Evolutionary conservation across 176 grass and related monocot genomes (phyloP).

Genomic region (Cymbopogon citratus): DNA sequence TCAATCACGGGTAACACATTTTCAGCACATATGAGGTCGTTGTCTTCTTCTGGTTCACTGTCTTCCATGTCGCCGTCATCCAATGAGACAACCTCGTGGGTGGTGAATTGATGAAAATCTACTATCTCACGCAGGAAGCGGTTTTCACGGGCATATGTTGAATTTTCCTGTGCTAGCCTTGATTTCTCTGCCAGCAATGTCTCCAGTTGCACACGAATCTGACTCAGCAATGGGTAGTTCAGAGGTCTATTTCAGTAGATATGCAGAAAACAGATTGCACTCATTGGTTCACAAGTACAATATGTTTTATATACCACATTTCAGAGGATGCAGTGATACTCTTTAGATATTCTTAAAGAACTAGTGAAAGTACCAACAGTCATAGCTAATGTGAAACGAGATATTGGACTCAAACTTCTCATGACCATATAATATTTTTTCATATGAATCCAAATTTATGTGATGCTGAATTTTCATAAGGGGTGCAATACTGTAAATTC

Average conservation of each 20-base stretch:
- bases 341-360: neutral
- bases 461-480: neutral
- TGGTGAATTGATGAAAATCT: constrained; percentile 57
- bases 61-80: constrained; percentile 28
- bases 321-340: neutral
- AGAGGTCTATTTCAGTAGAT: neutral
- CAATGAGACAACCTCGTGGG: constrained; percentile 27
- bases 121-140: constrained; percentile 59
- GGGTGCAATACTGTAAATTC: neutral
- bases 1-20: constrained; percentile 22
- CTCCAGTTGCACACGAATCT: constrained; percentile 65
- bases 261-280: neutral
- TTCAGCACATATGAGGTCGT: neutral
- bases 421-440: neutral
- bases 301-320: neutral
- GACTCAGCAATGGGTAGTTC: neutral
- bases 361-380: neutral
- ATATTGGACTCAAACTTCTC: neutral
- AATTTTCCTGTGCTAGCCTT: constrained; percentile 63
- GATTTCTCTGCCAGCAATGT: constrained; percentile 55
- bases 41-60: constrained; percentile 10
- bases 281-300: neutral
- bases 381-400: neutral
- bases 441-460: neutral
- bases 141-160: constrained; percentile 53